phyloP scores from a whole-genome alignment of 345 rosid species.

The Aethionema arabicum region DNA sequence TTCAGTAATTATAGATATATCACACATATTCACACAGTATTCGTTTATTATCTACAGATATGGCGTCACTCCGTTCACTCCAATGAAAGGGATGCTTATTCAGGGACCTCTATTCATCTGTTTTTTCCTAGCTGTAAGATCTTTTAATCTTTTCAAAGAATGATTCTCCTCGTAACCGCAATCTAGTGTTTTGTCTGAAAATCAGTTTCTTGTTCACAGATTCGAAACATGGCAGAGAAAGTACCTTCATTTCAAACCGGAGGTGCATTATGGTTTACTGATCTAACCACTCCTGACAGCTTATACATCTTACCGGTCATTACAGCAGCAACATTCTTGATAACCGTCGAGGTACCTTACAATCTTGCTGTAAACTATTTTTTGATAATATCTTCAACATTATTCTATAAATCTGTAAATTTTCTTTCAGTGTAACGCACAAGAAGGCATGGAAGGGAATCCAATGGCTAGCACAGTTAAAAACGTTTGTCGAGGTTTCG shows the following conservation, averaged over 20 bases:
- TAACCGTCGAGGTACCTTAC: constrained; percentile 75
- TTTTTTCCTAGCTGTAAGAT: constrained; percentile 83
- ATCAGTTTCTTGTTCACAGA: constrained; percentile 36
- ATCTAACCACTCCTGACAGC: constrained; percentile 71
- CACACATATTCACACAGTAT: constrained; percentile 20
- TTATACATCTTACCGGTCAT: constrained; percentile 69
- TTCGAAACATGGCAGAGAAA: constrained; percentile 83
- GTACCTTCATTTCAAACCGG: constrained; percentile 81
- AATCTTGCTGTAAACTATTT: constrained; percentile 9
- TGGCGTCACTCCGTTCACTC: constrained; percentile 80
- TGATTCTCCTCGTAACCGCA: neutral
- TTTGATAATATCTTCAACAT: constrained; percentile 2
- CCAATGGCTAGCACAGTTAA: constrained; percentile 55
- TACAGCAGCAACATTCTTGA: constrained; percentile 61
- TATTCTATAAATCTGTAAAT: neutral
- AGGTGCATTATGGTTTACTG: constrained; percentile 80
- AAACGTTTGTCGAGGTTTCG: constrained; percentile 56
- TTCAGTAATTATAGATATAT: constrained; percentile 6
- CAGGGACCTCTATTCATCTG: constrained; percentile 78
- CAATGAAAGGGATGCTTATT: constrained; percentile 77
- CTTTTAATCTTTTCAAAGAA: neutral
- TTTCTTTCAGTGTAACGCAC: constrained; percentile 58
- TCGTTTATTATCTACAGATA: constrained; percentile 45
- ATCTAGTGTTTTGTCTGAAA: constrained; percentile 2
- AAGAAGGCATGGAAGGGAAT: constrained; percentile 94